These are phyloP conservation scores for Sporobolomyces roseus DNA, from an alignment of 768 basidiomycete genomes.

Conservation along the genomic window DNA sequence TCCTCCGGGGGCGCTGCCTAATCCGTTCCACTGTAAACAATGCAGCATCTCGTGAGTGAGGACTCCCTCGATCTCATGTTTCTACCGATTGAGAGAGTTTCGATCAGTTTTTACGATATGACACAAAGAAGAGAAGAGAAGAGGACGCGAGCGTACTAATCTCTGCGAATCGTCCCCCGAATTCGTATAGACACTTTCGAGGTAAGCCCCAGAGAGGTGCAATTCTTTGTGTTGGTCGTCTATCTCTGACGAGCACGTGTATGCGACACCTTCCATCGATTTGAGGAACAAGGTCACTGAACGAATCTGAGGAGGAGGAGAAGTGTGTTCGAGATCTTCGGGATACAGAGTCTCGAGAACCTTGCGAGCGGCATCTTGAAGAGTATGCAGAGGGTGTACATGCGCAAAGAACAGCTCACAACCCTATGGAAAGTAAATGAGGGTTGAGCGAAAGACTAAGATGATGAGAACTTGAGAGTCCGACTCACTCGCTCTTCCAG, in stretches of 20 bases:
- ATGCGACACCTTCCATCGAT: constrained; percentile 64
- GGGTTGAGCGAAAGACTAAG: not conserved
- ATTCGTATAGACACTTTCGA: constrained; percentile 47
- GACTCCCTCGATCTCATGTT: constrained; percentile 66
- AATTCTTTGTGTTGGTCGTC: constrained; percentile 63
- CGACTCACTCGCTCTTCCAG: not conserved
- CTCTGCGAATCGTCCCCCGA: constrained; percentile 51
- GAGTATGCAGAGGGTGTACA: not conserved
- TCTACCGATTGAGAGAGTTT: not conserved
- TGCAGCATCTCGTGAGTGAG: constrained; percentile 73
- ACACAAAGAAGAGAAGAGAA: not conserved
- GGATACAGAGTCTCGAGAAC: not conserved
- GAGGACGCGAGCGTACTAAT: constrained; percentile 38
- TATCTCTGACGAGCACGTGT: constrained; percentile 58
- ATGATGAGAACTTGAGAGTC: not conserved
- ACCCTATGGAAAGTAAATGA: not conserved
- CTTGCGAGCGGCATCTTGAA: not conserved
- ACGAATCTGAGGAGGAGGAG: constrained; percentile 14
- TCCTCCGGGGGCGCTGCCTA: constrained; percentile 62
- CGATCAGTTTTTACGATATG: not conserved
- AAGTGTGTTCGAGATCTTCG: not conserved
- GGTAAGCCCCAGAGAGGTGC: constrained; percentile 65
- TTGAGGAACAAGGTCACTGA: constrained; percentile 41
- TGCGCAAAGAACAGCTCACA: not conserved
- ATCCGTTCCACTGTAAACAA: constrained; percentile 67